Base-by-base conservation (phyloP, 2,329 filamentous ascomycete species). In the Penicillium olsonii region DNA sequence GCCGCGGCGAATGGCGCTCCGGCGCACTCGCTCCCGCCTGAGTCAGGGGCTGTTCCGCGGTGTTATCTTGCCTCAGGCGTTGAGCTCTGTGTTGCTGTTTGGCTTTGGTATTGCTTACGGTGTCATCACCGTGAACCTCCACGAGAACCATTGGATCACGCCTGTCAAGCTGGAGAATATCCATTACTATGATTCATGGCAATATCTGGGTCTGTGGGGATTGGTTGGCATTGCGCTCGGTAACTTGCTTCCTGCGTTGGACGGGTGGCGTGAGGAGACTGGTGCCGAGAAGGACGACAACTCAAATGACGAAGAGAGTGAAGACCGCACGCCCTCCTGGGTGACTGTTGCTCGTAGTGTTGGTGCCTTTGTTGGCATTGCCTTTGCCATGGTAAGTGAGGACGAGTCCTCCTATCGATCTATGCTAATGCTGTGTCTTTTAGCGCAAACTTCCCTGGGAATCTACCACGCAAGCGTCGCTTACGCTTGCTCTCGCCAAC, bases 401-500 rank as follows among this genome's bases (percentile, higher is more conserved):
- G 18, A 22, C 31, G 11, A 8, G 31, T n/a, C 17, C 7, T 33
- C 41, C 22, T 42, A 17, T 42, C n/a, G 17, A 29, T 38, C 44
- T 26, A 5, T 31, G 11, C 7, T 39, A 24, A 35, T 49, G 52
- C 52, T 57, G 22, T 49, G 47, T 45, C 29, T 12, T 26, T 38
- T 40, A 95, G 90, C 87, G 94, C 57, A 90, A 88, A 70, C 82
- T 96, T 9, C 88, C 90, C 1, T 99, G 94, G 94, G 83, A 92
- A 62, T 96, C 92, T 8, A 94, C 91, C 1, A 83, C 96, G n/a
- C 94, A 99, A 71, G 85, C 95, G 17, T 95, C 92, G 1, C 72
- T 95, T 20, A 94, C 92, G 1, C 84, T 99, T 41, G 89, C 91
- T 18, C 83, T 97, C 52, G 90, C 88, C 17, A 97, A 97, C 67